A percentile compares a stretch with the other conserved stretches of the same genome.
Evolutionary conservation across 2,329 filamentous ascomycete species (phyloP).

Genomic region (Acarospora socialis): DNA sequence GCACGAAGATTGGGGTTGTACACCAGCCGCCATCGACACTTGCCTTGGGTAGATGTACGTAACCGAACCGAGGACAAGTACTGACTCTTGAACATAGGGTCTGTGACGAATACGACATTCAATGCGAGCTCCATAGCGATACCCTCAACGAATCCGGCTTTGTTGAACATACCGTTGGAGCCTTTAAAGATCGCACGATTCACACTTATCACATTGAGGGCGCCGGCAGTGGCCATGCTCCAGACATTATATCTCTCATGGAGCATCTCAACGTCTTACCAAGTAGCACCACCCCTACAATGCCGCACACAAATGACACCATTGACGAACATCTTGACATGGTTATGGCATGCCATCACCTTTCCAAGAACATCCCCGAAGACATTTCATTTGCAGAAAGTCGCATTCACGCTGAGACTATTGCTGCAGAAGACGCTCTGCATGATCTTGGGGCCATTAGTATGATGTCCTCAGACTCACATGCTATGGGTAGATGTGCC

Average conservation of each 20-base stretch:
- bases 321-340: conserved; percentile 93
- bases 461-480: conserved; percentile 91
- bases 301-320: conserved; percentile 79
- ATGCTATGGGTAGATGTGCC: conserved; percentile 91
- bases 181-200: conserved; percentile 73
- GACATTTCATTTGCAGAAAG: conserved; percentile 90
- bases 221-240: conserved; percentile 82
- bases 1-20: conserved; percentile 90
- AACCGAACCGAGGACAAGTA: no score
- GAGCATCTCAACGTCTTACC: conserved; percentile 77
- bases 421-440: conserved; percentile 86
- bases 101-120: conserved; percentile 80
- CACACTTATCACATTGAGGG: conserved; percentile 96
- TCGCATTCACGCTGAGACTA: conserved; percentile 86
- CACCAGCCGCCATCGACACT: conserved; percentile 76
- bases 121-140: conserved; percentile 88
- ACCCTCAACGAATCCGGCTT: conserved; percentile 93
- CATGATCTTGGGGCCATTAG: conserved; percentile 88
- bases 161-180: conserved; percentile 70
- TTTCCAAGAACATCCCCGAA: conserved; percentile 82
- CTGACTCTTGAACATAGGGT: no score
- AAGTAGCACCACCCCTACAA: conserved; percentile 77
- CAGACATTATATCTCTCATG: conserved; percentile 86
- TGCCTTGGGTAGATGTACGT: conserved; percentile 64
- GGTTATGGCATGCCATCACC: conserved; percentile 93